These are phyloP conservation scores for Geotrichum fermentans DNA, from an alignment of 1,139 yeast genomes.

Conservation along the genomic window DNA sequence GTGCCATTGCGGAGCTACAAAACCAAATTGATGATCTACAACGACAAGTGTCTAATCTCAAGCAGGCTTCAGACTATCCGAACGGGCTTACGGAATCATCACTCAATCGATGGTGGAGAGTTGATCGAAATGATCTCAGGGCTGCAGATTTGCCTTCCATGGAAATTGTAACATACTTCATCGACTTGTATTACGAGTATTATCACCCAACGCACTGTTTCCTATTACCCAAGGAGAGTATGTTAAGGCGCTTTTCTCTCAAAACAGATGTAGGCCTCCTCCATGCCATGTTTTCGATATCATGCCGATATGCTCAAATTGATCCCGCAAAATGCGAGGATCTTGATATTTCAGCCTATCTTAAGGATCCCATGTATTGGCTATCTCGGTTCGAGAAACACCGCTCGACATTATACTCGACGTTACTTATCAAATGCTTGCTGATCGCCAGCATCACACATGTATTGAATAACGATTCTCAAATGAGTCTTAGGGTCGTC, in stretches of 20 bases:
- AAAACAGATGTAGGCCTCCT: slow-evolving; percentile 42
- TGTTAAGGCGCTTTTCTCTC: slow-evolving; percentile 39
- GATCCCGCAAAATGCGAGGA: slow-evolving; percentile 11
- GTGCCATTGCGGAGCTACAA: slow-evolving; percentile 11
- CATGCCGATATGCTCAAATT: slow-evolving; percentile 36
- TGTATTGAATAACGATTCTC: slow-evolving; percentile 12
- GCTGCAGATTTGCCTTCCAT: slow-evolving; percentile 45
- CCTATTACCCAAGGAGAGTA: slow-evolving; percentile 42
- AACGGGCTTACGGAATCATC: too few relatives aligned
- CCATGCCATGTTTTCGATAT: slow-evolving; percentile 47
- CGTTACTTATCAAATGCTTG: slow-evolving; percentile 21
- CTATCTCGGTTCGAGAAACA: slow-evolving; percentile 25
- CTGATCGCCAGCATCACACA: slow-evolving; percentile 21
- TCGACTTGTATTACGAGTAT: slow-evolving; percentile 49
- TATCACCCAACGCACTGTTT: slow-evolving; percentile 46
- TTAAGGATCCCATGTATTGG: slow-evolving; percentile 30
- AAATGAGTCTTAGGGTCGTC: slow-evolving; percentile 3
- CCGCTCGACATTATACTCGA: slow-evolving; percentile 18
- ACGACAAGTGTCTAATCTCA: not conserved
- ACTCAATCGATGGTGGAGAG: slow-evolving; percentile 18
- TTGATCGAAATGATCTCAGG: slow-evolving; percentile 26
- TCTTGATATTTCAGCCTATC: slow-evolving; percentile 19
- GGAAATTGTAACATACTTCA: slow-evolving; percentile 38
- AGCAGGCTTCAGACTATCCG: slow-evolving; percentile 3
- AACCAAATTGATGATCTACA: slow-evolving; percentile 8